Evolutionary conservation across 331 rosid species (phyloP).

Genomic region (Pyrus hybrid): DNA sequence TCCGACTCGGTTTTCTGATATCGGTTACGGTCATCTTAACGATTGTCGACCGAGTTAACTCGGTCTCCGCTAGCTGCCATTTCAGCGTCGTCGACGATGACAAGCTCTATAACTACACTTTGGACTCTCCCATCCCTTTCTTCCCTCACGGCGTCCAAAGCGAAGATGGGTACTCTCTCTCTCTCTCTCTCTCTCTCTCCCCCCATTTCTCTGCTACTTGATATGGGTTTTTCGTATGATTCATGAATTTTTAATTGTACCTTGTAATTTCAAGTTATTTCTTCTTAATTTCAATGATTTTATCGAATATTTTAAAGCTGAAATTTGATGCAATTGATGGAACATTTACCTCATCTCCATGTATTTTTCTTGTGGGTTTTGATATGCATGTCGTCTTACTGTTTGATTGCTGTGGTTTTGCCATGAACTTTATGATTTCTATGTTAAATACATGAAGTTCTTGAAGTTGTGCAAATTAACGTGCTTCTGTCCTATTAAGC

Average conservation of each 20-base stretch:
- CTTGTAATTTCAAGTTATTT: not conserved
- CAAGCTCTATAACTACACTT: slow-evolving; percentile 62
- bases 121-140: slow-evolving; percentile 58
- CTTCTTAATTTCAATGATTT: not conserved
- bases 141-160: slow-evolving; percentile 87
- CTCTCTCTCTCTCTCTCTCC: not conserved
- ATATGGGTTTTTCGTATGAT: not conserved
- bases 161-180: slow-evolving; percentile 74
- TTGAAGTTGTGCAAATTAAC: not conserved
- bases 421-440: not conserved
- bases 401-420: not conserved
- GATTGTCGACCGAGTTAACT: slow-evolving; percentile 23
- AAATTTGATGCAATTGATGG: not conserved
- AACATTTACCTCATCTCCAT: not conserved
- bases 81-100: slow-evolving; percentile 32
- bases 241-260: not conserved
- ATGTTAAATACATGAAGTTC: not conserved
- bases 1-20: slow-evolving; percentile 5
- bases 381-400: not conserved
- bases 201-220: not conserved
- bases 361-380: too few relatives aligned
- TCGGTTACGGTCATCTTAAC: slow-evolving; percentile 30
- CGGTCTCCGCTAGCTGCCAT: slow-evolving; percentile 38
- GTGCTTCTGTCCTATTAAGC: not conserved
- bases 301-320: too few relatives aligned